Evolutionary conservation across 2,329 filamentous ascomycete species (phyloP), one percentile per base, ranked within the genome.

Genomic region (Hymenoscyphus salicellus): DNA sequence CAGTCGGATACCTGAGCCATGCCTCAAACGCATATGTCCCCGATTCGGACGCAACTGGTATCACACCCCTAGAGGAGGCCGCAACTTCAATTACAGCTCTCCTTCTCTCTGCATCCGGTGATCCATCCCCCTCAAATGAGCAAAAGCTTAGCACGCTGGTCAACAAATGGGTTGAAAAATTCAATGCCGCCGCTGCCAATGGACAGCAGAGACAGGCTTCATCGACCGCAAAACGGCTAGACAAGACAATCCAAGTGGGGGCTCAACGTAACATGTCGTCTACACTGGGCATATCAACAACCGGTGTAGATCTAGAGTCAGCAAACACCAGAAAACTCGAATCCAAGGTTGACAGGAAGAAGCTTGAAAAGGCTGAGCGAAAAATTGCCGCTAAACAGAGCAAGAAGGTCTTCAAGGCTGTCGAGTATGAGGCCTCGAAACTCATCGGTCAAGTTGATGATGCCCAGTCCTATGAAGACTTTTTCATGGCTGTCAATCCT

Each of bases 401-500:
- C 81, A 96, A 96, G 83, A 99, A 99, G 82, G 87, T 89, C 41
- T 97, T 95, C 89, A 98, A 98, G 84, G 97, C 90, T 63, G 95
- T 99, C 72, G 92, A 97, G 79, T 99, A 99, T 77, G 95, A 99
- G 80, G 91, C 95, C 0, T 98, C 95, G 14, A 89, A 88, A 71
- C 83, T 99, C 70, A 87, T 99, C 70, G 89, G 96, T 75, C 86
- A 92, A 78, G 84, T 92, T 3, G 90, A 94, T 73, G 86, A 89
- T 73, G 83, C 93, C 14, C 89, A 97, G 82, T 96, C 92, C 49
- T 99, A 99, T 77, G 95, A 99, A 79, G 95, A 99, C 77, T 98
- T 99, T 80, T 99, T 96, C 85, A 98, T 99, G 95, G 90, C 92
- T 62, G 95, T 99, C 82, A 99, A 99, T 78, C 95, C 95, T 66